phyloP scores from a whole-genome alignment of 2,329 filamentous ascomycete genomes.

The Neofusicoccum cordaticola region DNA sequence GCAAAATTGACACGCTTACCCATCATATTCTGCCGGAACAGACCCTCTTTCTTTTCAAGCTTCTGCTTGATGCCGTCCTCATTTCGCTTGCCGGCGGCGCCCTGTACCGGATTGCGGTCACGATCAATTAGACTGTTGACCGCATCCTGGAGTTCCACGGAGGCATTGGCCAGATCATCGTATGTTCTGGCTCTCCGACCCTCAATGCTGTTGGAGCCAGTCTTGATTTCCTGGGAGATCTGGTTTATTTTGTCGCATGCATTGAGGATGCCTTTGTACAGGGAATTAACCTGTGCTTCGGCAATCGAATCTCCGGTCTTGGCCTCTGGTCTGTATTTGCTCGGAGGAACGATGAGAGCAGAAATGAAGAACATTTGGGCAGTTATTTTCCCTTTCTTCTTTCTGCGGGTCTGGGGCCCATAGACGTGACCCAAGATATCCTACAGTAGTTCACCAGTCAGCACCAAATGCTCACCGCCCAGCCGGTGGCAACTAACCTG shows the following conservation, averaged over 20 bases:
- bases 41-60: conserved; percentile 96
- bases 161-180: conserved; percentile 74
- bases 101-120: conserved; percentile 78
- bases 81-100: conserved; percentile 71
- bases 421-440: conserved; percentile 85
- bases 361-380: conserved; percentile 95
- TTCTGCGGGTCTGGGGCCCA: conserved; percentile 65
- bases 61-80: conserved; percentile 97
- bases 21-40: conserved; percentile 99
- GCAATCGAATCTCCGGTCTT: conserved; percentile 77
- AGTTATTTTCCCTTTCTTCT: conserved; percentile 54
- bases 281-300: conserved; percentile 82
- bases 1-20: conserved; percentile 99
- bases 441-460: not conserved
- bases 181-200: conserved; percentile 59
- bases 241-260: conserved; percentile 70
- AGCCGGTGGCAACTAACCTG: conserved; percentile 34
- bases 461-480: no score
- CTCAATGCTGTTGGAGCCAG: conserved; percentile 37
- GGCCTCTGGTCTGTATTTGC: conserved; percentile 84
- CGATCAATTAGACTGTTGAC: conserved; percentile 93
- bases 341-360: conserved; percentile 83
- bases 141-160: conserved; percentile 78
- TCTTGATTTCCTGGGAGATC: conserved; percentile 67
- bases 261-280: conserved; percentile 82